A percentile compares a stretch with the other conserved stretches of the same genome.
phyloP scores from a whole-genome alignment of 805 yeast genomes.

The Kluyveromyces wickerhamii region DNA sequence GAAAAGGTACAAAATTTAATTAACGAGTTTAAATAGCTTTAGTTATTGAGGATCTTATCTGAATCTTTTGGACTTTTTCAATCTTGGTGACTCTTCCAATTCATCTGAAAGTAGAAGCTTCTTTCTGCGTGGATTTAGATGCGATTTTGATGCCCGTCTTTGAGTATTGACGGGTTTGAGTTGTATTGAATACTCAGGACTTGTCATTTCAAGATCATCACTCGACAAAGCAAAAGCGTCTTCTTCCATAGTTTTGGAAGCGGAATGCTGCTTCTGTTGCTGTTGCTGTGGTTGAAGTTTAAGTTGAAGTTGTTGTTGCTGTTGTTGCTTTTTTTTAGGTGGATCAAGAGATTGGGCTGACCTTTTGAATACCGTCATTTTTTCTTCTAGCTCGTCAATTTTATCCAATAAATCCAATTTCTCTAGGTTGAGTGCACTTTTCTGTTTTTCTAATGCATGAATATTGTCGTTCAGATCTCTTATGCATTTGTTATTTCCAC shows the following conservation, averaged over 20 bases:
- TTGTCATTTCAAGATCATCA: constrained; percentile 27
- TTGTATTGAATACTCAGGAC: constrained; percentile 24
- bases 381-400: constrained; percentile 15
- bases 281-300: no score
- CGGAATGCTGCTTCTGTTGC: no score
- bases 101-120: constrained; percentile 28
- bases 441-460: constrained; percentile 14
- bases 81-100: constrained; percentile 15
- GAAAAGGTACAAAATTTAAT: constrained; percentile 39
- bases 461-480: constrained; percentile 16
- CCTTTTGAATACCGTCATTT: constrained; percentile 4
- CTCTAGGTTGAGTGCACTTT: constrained; percentile 17
- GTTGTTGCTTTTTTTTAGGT: constrained; percentile 7
- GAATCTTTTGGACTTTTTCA: constrained; percentile 16
- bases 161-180: constrained; percentile 10
- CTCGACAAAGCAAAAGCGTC: constrained; percentile 29
- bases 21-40: constrained; percentile 3
- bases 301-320: no score
- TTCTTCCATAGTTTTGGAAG: constrained; percentile 4
- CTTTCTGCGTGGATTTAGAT: constrained; percentile 13
- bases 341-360: constrained; percentile 5
- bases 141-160: neutral
- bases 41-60: constrained; percentile 1
- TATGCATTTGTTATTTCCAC: constrained; percentile 15
- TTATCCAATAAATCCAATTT: constrained; percentile 21